phyloP scores from a whole-genome alignment of 2,329 filamentous ascomycete species.

The Arthroderma uncinatum region DNA sequence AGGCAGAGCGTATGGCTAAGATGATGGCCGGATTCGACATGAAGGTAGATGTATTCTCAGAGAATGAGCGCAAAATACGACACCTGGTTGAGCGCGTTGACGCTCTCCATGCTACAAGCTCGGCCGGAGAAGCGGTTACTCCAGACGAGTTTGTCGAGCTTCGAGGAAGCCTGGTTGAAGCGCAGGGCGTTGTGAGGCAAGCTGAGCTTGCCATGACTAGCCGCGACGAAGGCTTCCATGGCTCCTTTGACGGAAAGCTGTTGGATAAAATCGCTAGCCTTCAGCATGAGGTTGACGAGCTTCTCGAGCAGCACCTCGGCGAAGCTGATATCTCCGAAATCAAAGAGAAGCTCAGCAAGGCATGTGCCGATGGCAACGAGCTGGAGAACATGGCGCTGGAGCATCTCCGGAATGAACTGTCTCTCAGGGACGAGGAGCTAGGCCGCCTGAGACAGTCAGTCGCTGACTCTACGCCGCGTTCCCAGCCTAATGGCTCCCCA shows the following conservation, averaged over 20 bases:
- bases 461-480: slow-evolving; percentile 32
- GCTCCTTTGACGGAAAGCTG: slow-evolving; percentile 49
- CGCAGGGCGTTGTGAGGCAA: slow-evolving; percentile 84
- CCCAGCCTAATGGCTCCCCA: slow-evolving; percentile 45
- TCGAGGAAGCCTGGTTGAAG: slow-evolving; percentile 68
- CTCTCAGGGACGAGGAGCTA: slow-evolving; percentile 70
- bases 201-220: slow-evolving; percentile 78
- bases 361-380: slow-evolving; percentile 64
- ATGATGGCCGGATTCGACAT: slow-evolving; percentile 99
- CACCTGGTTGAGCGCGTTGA: slow-evolving; percentile 77
- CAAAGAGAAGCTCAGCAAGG: slow-evolving; percentile 65
- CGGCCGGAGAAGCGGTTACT: slow-evolving; percentile 65
- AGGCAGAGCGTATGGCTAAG: slow-evolving; percentile 98
- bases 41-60: slow-evolving; percentile 82
- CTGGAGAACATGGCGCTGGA: slow-evolving; percentile 62
- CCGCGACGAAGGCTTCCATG: slow-evolving; percentile 30
- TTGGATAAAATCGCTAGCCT: slow-evolving; percentile 63
- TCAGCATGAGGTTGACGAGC: slow-evolving; percentile 72
- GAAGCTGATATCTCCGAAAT: slow-evolving; percentile 74
- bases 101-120: slow-evolving; percentile 62
- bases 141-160: slow-evolving; percentile 71
- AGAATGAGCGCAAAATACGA: slow-evolving; percentile 77
- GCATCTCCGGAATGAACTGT: slow-evolving; percentile 64
- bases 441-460: slow-evolving; percentile 69
- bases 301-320: slow-evolving; percentile 67